phyloP scores from a whole-genome alignment of 2,329 filamentous ascomycete genomes.

The Stemphylium beticola region DNA sequence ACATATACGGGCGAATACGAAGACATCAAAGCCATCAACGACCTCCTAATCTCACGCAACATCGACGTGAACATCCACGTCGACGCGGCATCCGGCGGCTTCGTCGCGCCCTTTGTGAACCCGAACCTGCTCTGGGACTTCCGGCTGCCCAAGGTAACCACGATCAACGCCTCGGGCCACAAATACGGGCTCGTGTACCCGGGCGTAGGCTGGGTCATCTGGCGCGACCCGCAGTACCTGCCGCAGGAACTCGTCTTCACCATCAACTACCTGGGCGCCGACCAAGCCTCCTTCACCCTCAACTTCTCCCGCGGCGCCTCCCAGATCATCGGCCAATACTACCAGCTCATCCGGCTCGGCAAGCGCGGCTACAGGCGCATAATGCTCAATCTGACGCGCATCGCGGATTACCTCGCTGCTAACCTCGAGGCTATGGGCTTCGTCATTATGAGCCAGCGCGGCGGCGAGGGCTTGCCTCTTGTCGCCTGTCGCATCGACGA shows the following conservation, averaged over 20 bases:
- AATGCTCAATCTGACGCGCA: slow-evolving; percentile 91
- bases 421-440: slow-evolving; percentile 79
- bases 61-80: slow-evolving; percentile 90
- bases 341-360: slow-evolving; percentile 92
- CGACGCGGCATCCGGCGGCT: slow-evolving; percentile 89
- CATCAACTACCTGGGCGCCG: slow-evolving; percentile 97
- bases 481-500: slow-evolving; percentile 83
- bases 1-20: slow-evolving; percentile 96
- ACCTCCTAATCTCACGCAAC: slow-evolving; percentile 75
- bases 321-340: slow-evolving; percentile 96
- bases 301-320: slow-evolving; percentile 97
- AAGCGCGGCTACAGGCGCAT: slow-evolving; percentile 91
- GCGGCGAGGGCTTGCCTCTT: slow-evolving; percentile 80
- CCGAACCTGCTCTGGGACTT: slow-evolving; percentile 92
- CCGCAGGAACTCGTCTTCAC: slow-evolving; percentile 96
- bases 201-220: slow-evolving; percentile 92
- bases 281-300: slow-evolving; percentile 93
- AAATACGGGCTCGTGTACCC: slow-evolving; percentile 82
- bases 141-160: slow-evolving; percentile 83
- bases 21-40: slow-evolving; percentile 90
- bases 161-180: slow-evolving; percentile 93
- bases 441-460: slow-evolving; percentile 82
- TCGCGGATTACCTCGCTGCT: slow-evolving; percentile 82
- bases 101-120: slow-evolving; percentile 89
- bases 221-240: slow-evolving; percentile 71